Evolutionary conservation across 2,329 filamentous ascomycete genomes (phyloP).

Genomic region (Canariomyces notabilis): DNA sequence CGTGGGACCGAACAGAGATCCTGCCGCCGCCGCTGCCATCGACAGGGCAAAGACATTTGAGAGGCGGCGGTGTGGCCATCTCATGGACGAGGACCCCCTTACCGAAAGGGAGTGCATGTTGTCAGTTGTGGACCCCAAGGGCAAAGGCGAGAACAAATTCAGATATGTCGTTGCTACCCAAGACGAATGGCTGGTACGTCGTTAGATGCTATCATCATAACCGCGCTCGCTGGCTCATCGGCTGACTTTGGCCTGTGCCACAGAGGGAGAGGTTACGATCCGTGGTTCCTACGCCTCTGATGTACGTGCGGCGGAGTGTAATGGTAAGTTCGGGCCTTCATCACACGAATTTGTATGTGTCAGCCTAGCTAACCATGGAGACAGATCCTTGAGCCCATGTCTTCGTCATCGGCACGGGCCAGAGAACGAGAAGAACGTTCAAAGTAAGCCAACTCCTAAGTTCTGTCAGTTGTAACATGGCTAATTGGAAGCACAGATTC

Average conservation of each 20-base stretch:
- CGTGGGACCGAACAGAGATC: slow-evolving; percentile 46
- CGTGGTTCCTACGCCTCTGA: slow-evolving; percentile 47
- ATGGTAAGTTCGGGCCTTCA: slow-evolving; percentile 41
- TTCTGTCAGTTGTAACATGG: background rate
- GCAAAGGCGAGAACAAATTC: slow-evolving; percentile 66
- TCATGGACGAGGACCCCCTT: slow-evolving; percentile 64
- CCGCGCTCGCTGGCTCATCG: slow-evolving; percentile 33
- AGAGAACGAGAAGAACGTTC: slow-evolving; percentile 64
- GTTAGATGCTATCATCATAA: background rate
- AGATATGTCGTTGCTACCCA: slow-evolving; percentile 75
- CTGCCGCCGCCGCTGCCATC: slow-evolving; percentile 66
- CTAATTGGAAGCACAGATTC: slow-evolving; percentile 18
- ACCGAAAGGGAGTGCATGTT: slow-evolving; percentile 64
- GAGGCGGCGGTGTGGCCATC: slow-evolving; percentile 72
- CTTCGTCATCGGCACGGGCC: slow-evolving; percentile 56
- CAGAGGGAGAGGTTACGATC: slow-evolving; percentile 23
- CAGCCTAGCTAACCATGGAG: slow-evolving; percentile 48
- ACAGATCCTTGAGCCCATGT: slow-evolving; percentile 44
- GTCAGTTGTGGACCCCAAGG: slow-evolving; percentile 70
- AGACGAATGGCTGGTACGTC: slow-evolving; percentile 49
- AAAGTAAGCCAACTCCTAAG: slow-evolving; percentile 45
- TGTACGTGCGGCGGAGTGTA: slow-evolving; percentile 74
- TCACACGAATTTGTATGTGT: slow-evolving; percentile 22
- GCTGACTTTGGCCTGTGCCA: background rate
- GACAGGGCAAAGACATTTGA: slow-evolving; percentile 68